Percentiles rank a stretch among this genome's conserved stretches.
phyloP scores from a whole-genome alignment of 78 protist genomes.

The Acrasis kona region DNA sequence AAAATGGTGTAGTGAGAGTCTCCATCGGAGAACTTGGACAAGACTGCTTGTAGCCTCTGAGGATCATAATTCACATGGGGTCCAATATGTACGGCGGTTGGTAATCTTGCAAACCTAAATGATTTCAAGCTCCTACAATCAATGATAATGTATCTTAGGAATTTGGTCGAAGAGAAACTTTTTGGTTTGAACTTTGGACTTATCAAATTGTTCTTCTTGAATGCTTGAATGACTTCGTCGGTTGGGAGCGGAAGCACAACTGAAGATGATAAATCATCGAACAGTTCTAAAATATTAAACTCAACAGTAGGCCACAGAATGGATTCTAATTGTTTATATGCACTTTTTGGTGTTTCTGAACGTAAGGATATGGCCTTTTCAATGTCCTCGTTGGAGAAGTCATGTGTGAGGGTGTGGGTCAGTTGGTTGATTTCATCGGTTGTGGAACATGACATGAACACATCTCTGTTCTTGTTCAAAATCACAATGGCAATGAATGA shows the following conservation, averaged over 20 bases:
- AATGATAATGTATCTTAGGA: constrained; percentile 4
- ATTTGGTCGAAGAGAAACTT: neutral
- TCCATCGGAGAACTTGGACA: constrained; percentile 4
- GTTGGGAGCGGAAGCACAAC: neutral
- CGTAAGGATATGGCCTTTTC: neutral
- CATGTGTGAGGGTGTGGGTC: neutral
- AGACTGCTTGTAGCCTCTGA: neutral
- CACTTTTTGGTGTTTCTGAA: neutral
- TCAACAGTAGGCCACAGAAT: neutral
- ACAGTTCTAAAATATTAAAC: neutral
- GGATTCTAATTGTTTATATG: neutral
- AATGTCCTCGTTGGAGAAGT: neutral
- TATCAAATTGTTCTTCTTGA: too few species aligned
- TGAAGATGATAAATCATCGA: neutral
- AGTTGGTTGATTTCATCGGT: neutral
- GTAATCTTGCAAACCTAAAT: constrained; percentile 26
- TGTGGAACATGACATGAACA: neutral
- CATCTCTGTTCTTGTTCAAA: neutral
- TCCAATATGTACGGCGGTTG: constrained; percentile 31
- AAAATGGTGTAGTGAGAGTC: constrained; percentile 16
- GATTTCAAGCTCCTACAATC: constrained; percentile 10
- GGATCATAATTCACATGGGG: constrained; percentile 14
- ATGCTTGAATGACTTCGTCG: neutral
- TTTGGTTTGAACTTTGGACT: neutral
- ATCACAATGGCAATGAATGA: neutral